These are phyloP conservation scores for Adiantum capillusveneris DNA, from an alignment of 75 land plant genomes.

Conservation along the genomic window DNA sequence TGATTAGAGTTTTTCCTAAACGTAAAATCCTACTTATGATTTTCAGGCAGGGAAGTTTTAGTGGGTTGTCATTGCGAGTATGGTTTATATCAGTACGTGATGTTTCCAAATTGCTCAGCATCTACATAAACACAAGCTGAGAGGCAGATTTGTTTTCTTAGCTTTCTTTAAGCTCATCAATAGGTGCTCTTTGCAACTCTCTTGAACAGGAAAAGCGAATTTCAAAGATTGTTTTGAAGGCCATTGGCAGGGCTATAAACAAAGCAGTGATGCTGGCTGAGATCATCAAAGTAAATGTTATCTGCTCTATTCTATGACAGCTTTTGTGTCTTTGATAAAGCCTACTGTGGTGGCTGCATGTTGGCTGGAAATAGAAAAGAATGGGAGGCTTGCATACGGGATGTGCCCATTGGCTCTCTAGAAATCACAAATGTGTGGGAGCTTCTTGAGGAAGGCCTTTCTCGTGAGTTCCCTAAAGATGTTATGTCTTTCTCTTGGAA, in stretches of 20 bases:
- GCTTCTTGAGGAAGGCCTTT: constrained; percentile 94
- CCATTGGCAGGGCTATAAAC: constrained; percentile 95
- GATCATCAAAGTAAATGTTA: constrained; percentile 61
- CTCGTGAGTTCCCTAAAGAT: constrained; percentile 80
- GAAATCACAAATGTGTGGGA: constrained; percentile 93
- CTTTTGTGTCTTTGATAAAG: background rate
- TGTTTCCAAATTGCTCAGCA: too few relatives aligned
- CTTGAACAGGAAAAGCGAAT: constrained; percentile 50
- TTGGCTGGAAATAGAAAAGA: constrained; percentile 42
- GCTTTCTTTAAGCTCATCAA: too few relatives aligned
- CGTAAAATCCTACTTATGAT: too few relatives aligned
- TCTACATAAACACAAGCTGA: too few relatives aligned
- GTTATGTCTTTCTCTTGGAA: too few relatives aligned
- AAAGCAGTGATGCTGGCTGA: constrained; percentile 82
- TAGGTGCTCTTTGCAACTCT: too few relatives aligned
- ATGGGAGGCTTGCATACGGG: constrained; percentile 75
- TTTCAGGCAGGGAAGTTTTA: too few relatives aligned
- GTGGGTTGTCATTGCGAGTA: too few relatives aligned
- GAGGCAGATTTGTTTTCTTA: too few relatives aligned
- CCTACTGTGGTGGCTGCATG: background rate
- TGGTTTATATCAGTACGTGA: too few relatives aligned
- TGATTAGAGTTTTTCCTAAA: too few relatives aligned
- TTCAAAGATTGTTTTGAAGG: constrained; percentile 74
- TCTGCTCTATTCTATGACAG: background rate
- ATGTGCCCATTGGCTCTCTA: constrained; percentile 62